These are phyloP conservation scores for Albizia julibrissin DNA, from an alignment of 306 rosid genomes.

Conservation along the genomic window DNA sequence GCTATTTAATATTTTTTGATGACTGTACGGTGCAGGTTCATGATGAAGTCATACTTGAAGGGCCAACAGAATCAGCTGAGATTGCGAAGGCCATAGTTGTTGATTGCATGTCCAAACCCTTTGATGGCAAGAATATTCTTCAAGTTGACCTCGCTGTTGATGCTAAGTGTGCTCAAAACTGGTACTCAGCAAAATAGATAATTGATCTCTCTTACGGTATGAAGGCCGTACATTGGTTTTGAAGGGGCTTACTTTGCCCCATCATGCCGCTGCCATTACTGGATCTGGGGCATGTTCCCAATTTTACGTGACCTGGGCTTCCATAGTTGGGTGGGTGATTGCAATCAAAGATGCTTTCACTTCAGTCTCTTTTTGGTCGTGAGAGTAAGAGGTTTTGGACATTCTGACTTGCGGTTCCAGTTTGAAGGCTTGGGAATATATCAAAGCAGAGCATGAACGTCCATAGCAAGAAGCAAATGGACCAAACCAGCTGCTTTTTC, in stretches of 20 bases:
- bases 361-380: conserved; percentile 7
- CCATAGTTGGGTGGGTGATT: conserved; percentile 14
- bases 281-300: conserved; percentile 18
- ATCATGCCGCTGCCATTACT: conserved; percentile 16
- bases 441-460: conserved; percentile 22
- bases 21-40: conserved; percentile 62
- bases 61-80: conserved; percentile 84
- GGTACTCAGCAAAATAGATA: conserved; percentile 77
- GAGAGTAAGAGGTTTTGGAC: conserved; percentile 30
- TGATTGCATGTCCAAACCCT: conserved; percentile 91
- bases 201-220: background rate
- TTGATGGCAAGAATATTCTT: conserved; percentile 71
- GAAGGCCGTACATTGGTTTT: background rate
- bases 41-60: conserved; percentile 97
- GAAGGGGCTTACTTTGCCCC: conserved; percentile 3
- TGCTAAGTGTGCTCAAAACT: conserved; percentile 88
- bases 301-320: conserved; percentile 25
- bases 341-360: conserved; percentile 26
- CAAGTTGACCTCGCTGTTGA: conserved; percentile 80
- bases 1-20: conserved; percentile 22
- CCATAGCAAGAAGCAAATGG: conserved; percentile 26
- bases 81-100: conserved; percentile 84
- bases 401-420: conserved; percentile 5
- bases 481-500: conserved; percentile 31
- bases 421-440: conserved; percentile 31